Conservation (phyloP, 371 early-diverging fungal species). For the Mortierella sp. region DNA sequence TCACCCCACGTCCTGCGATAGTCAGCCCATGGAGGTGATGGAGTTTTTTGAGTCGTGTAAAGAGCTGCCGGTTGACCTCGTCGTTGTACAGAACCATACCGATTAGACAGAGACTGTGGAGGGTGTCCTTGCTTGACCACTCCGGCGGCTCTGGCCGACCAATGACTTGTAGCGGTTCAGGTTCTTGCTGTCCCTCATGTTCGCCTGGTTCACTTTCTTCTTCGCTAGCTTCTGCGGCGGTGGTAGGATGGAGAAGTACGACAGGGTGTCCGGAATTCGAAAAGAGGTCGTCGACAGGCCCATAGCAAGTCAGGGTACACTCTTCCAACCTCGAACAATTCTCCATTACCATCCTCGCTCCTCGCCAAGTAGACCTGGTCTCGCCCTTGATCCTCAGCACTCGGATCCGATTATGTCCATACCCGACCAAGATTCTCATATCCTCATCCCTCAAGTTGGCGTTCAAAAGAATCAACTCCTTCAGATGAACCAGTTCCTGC, state of each 20-base stretch:
- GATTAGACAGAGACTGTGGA: not conserved
- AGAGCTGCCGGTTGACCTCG: not conserved
- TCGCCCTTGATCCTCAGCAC: not conserved
- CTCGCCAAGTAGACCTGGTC: not conserved
- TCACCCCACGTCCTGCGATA: not conserved
- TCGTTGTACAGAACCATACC: conserved; percentile 3
- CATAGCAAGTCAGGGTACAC: conserved; percentile 7
- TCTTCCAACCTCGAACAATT: conserved; percentile 1
- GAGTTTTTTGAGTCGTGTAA: not conserved
- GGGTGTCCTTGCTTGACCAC: conserved; percentile 2
- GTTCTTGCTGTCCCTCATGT: not conserved
- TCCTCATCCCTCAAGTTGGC: not conserved
- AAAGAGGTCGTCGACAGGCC: conserved; percentile 4
- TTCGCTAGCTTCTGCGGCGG: not conserved
- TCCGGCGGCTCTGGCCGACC: not conserved
- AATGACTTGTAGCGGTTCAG: not conserved
- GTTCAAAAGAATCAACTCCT: not conserved
- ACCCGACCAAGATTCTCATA: not conserved
- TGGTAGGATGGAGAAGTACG: not conserved
- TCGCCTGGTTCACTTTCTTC: not conserved
- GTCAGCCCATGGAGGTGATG: not conserved
- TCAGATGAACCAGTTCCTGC: not conserved
- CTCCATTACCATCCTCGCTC: conserved; percentile 4
- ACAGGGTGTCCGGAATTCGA: not conserved
- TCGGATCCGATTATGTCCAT: not conserved